Evolutionary conservation across 257 asterid genomes (phyloP).

Genomic region (Nicotiana noctiflora): DNA sequence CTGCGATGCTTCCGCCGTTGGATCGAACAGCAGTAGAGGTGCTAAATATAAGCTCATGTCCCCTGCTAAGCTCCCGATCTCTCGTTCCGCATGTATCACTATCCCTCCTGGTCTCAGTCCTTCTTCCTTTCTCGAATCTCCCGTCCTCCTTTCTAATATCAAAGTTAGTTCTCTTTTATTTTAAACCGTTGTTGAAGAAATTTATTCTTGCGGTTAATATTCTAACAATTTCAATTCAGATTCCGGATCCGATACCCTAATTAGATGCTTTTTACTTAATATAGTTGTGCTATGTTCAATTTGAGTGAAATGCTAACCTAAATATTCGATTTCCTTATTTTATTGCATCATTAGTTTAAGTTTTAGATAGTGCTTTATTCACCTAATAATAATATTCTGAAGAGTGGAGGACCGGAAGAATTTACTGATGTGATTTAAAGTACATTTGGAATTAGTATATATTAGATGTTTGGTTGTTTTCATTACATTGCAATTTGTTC

Average conservation of each 20-base stretch:
- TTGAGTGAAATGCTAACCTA: background rate
- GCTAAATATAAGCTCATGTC: constrained; percentile 88
- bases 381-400: background rate
- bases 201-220: background rate
- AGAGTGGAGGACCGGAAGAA: constrained; percentile 8
- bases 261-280: background rate
- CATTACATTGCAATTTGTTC: constrained; percentile 11
- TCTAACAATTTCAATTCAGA: constrained; percentile 21
- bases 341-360: background rate
- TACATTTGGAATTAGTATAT: constrained; percentile 18
- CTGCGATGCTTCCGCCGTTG: background rate
- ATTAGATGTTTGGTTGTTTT: constrained; percentile 38
- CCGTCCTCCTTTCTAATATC: constrained; percentile 86
- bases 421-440: constrained; percentile 30
- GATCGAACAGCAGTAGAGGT: constrained; percentile 7
- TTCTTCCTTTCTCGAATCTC: constrained; percentile 89
- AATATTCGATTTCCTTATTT: background rate
- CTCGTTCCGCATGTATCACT: constrained; percentile 73
- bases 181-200: constrained; percentile 7
- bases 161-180: constrained; percentile 40
- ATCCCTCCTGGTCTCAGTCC: constrained; percentile 97
- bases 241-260: constrained; percentile 40
- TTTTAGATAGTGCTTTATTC: constrained; percentile 9
- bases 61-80: constrained; percentile 98
- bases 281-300: background rate